Evolutionary conservation across 2,329 filamentous ascomycete genomes (phyloP).

Genomic region (Diaporthe sp.): DNA sequence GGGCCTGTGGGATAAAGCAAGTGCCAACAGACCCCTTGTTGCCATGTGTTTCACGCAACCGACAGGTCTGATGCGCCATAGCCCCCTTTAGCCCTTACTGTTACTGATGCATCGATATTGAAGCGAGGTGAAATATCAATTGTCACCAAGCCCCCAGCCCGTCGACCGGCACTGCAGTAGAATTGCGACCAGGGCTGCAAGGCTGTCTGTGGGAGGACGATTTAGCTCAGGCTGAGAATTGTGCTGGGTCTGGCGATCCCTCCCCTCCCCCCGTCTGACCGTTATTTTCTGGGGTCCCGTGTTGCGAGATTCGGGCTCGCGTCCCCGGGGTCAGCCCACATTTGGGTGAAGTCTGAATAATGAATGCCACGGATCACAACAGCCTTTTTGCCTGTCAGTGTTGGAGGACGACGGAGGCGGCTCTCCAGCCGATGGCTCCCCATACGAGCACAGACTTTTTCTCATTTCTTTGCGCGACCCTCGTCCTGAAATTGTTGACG

Average conservation of each 20-base stretch:
- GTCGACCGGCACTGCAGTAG: not conserved
- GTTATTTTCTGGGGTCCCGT: conserved; percentile 18
- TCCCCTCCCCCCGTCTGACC: conserved; percentile 15
- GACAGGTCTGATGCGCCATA: conserved; percentile 16
- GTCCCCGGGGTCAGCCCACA: conserved; percentile 22
- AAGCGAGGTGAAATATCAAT: conserved; percentile 30
- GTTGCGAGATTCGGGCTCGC: conserved; percentile 26
- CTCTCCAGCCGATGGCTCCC: conserved; percentile 15
- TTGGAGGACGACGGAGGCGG: not conserved
- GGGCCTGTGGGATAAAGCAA: conserved; percentile 15
- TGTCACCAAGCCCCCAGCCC: conserved; percentile 7
- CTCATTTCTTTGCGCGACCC: conserved; percentile 26
- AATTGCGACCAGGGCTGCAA: conserved; percentile 25
- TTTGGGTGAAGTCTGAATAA: conserved; percentile 14
- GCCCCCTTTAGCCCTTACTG: not conserved
- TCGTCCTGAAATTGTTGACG: conserved; percentile 14
- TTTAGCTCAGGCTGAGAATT: conserved; percentile 42
- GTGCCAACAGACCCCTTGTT: conserved; percentile 11
- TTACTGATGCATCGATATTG: not conserved
- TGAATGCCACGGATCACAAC: conserved; percentile 12
- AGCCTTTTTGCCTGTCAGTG: conserved; percentile 2
- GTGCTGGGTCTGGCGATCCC: conserved; percentile 36
- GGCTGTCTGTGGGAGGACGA: conserved; percentile 10
- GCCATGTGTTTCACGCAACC: conserved; percentile 40
- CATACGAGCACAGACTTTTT: conserved; percentile 5